Percentiles rank a stretch among this genome's conserved stretches.
phyloP scores from a whole-genome alignment of 208 protist species.

The Herpetomonas muscarum region DNA sequence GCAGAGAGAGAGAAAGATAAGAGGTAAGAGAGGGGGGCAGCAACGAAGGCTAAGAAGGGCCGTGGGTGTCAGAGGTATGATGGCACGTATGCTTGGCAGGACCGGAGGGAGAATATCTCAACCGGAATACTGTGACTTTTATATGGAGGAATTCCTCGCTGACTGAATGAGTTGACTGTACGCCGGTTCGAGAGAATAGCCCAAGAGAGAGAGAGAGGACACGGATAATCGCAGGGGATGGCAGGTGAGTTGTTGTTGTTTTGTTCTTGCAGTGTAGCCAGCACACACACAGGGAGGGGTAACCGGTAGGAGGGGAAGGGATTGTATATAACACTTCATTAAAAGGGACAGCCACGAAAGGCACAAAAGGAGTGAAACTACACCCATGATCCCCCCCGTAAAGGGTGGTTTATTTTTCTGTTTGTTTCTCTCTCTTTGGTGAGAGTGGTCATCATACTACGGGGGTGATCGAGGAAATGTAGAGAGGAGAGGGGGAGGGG shows the following conservation, averaged over 20 bases:
- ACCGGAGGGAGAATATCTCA: conserved; percentile 1
- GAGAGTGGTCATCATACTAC: too few species aligned
- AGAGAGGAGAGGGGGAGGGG: too few species aligned
- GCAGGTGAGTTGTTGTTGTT: neutral
- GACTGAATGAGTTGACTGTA: conserved; percentile 1
- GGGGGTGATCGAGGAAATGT: too few species aligned
- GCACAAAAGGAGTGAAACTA: neutral
- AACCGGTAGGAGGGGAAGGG: conserved; percentile 9
- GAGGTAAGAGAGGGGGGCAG: too few species aligned
- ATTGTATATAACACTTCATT: conserved; percentile 2
- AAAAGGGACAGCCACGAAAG: conserved; percentile 7
- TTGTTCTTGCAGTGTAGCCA: neutral
- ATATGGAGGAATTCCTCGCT: conserved; percentile 1
- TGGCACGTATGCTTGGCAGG: too few species aligned
- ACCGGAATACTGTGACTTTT: conserved; percentile 2
- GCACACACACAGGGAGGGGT: conserved; percentile 1
- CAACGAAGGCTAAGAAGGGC: too few species aligned
- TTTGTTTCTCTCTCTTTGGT: too few species aligned
- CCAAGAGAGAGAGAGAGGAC: conserved; percentile 6
- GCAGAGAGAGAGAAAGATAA: conserved; percentile 1
- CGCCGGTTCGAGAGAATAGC: conserved; percentile 2
- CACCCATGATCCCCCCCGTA: too few species aligned
- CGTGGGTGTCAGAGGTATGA: too few species aligned
- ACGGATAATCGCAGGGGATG: too few species aligned
- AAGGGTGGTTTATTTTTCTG: too few species aligned